These are phyloP conservation scores for Talaromyces albobiverticillius DNA, from an alignment of 2,329 filamentous ascomycete genomes.

Conservation along the genomic window DNA sequence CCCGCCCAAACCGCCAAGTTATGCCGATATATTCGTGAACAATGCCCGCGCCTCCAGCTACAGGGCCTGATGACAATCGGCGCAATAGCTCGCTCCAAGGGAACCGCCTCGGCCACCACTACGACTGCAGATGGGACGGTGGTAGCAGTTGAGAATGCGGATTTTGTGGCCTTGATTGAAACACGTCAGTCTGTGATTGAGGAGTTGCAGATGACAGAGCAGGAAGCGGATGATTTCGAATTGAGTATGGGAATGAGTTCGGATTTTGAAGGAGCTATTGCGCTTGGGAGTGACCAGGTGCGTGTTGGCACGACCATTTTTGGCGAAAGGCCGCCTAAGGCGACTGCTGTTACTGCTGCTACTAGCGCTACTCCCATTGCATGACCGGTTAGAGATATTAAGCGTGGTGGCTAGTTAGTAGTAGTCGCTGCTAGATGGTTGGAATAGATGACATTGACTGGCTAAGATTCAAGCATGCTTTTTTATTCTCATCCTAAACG, in stretches of 20 bases:
- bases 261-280: conserved; percentile 87
- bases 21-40: conserved; percentile 66
- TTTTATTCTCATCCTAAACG: neutral
- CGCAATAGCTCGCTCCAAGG: conserved; percentile 80
- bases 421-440: neutral
- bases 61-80: conserved; percentile 96
- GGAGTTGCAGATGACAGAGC: conserved; percentile 54
- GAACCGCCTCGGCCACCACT: conserved; percentile 64
- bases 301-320: conserved; percentile 94
- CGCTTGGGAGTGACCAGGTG: conserved; percentile 81
- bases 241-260: conserved; percentile 99
- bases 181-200: conserved; percentile 67
- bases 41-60: conserved; percentile 71
- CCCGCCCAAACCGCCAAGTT: conserved; percentile 63
- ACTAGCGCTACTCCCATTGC: neutral
- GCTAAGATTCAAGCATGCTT: neutral
- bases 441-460: neutral
- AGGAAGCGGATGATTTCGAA: conserved; percentile 60
- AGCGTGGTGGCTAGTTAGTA: too few relatives aligned
- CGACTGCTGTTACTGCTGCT: conserved; percentile 61
- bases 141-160: conserved; percentile 67
- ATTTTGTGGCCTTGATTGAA: conserved; percentile 69
- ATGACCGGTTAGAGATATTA: too few relatives aligned
- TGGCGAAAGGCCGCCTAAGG: conserved; percentile 74
- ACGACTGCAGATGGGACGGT: neutral